phyloP scores from a whole-genome alignment of 148 eudicot species.

The Camellia lanceoleosa region DNA sequence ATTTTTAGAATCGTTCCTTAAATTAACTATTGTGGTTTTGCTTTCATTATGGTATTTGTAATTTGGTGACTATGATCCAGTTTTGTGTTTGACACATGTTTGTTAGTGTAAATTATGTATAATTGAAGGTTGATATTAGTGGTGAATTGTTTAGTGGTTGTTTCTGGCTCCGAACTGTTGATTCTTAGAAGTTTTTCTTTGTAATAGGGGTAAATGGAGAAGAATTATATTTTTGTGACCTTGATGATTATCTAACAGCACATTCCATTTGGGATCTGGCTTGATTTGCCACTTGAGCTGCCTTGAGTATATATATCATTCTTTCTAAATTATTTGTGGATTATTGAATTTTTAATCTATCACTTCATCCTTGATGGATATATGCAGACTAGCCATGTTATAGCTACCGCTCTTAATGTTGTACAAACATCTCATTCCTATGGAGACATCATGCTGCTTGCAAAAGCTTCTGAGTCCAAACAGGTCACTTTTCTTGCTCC shows the following conservation, averaged over 20 bases:
- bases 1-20: no score
- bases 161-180: no score
- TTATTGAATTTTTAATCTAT: background rate
- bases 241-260: background rate
- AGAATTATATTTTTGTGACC: background rate
- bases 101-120: background rate
- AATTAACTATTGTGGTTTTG: no score
- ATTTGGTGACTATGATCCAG: no score
- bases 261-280: background rate
- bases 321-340: conserved; percentile 6
- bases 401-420: conserved; percentile 59
- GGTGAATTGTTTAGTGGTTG: background rate
- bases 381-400: conserved; percentile 52
- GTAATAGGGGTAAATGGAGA: background rate
- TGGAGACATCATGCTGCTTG: conserved; percentile 66
- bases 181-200: background rate
- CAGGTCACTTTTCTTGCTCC: conserved; percentile 41
- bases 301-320: background rate
- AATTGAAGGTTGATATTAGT: background rate
- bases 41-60: no score
- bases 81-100: no score
- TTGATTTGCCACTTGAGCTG: background rate
- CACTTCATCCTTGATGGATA: background rate
- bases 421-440: conserved; percentile 57
- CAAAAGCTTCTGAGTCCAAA: conserved; percentile 57